Evolutionary conservation across 345 rosid genomes (phyloP).

Genomic region (Mercurialis annua): DNA sequence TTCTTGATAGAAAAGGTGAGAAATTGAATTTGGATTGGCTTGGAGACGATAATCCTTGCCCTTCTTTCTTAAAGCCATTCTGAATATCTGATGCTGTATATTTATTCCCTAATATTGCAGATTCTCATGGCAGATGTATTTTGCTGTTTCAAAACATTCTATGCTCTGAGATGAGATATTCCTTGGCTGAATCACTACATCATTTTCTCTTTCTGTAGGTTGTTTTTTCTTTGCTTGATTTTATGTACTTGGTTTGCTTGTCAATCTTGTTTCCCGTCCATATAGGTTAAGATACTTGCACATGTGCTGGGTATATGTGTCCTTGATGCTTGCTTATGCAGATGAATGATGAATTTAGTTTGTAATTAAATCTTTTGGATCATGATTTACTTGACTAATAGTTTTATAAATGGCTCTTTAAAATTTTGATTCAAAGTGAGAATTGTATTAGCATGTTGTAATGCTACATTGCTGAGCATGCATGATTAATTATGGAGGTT

Average conservation of each 20-base stretch:
- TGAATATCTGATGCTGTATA: conserved; percentile 36
- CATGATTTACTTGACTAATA: background rate
- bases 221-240: conserved; percentile 18
- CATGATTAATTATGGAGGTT: conserved; percentile 9
- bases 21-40: conserved; percentile 23
- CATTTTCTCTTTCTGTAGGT: conserved; percentile 37
- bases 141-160: conserved; percentile 40
- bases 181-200: conserved; percentile 40
- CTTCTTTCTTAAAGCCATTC: conserved; percentile 21
- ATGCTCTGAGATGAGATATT: conserved; percentile 45
- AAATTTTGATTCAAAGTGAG: background rate
- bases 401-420: background rate
- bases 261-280: background rate
- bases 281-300: background rate
- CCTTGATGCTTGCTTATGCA: background rate
- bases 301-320: background rate
- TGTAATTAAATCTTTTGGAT: background rate
- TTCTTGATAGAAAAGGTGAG: conserved; percentile 32
- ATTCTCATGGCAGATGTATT: conserved; percentile 46
- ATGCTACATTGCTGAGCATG: background rate
- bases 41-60: conserved; percentile 20
- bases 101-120: conserved; percentile 44
- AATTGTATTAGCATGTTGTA: background rate
- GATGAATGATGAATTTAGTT: background rate
- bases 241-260: conserved; percentile 12